Conservation (phyloP, 2,329 filamentous ascomycete species). For the Aspergillus nomiae region DNA sequence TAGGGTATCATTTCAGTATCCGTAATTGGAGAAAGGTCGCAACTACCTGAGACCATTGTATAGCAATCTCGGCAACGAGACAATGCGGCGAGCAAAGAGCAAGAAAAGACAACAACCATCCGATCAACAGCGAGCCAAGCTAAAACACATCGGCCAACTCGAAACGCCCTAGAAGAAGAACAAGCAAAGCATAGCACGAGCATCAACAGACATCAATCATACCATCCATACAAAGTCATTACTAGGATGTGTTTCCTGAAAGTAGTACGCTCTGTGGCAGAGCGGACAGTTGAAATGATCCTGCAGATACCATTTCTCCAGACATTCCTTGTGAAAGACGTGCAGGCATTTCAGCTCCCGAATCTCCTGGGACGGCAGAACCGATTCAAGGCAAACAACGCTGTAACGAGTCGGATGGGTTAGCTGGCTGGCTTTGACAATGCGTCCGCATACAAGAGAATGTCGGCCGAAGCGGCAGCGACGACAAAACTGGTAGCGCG, state of each 20-base stretch:
- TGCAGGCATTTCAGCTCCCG: slow-evolving; percentile 42
- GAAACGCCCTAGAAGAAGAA: not conserved
- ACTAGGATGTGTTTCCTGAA: slow-evolving; percentile 29
- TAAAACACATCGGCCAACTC: not conserved
- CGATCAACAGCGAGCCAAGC: not conserved
- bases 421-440: not conserved
- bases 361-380: slow-evolving; percentile 37
- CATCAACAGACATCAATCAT: slow-evolving; percentile 16
- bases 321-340: slow-evolving; percentile 42
- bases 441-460: no score
- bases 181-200: not conserved
- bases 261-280: slow-evolving; percentile 40
- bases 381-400: slow-evolving; percentile 42
- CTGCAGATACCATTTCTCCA: slow-evolving; percentile 43
- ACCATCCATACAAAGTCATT: slow-evolving; percentile 43
- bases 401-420: slow-evolving; percentile 19
- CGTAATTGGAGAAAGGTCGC: not conserved
- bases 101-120: not conserved
- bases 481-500: not conserved
- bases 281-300: slow-evolving; percentile 43
- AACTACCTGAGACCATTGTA: not conserved
- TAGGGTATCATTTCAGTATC: slow-evolving; percentile 1
- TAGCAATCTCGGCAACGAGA: not conserved
- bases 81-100: not conserved
- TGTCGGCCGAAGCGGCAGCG: not conserved